Evolutionary conservation across 2,329 filamentous ascomycete genomes (phyloP), one percentile per base, ranked within the genome.

Genomic region (Trichoderma sp.): DNA sequence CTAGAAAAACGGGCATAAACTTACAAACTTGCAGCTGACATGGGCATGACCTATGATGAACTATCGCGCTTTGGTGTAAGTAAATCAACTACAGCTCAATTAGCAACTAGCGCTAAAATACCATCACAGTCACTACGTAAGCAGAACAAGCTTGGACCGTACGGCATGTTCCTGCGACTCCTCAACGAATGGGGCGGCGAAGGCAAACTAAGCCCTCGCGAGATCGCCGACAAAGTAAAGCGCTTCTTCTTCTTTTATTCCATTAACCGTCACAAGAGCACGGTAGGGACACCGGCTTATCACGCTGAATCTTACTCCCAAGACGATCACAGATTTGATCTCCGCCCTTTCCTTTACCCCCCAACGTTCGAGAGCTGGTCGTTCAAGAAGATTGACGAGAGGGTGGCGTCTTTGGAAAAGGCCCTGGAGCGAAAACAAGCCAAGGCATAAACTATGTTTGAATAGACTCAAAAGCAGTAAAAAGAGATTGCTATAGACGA

Each of bases 101-200:
- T 4, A 43, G 16, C 16, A 39, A 43, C 18, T 43, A 43, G 16
- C 39, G 39, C 39, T 43, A 43, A 43, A n/a, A 43, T n/a, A 3
- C 6, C 24, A 16, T 51, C 21, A 54, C 52, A 81, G 4, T 67
- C 73, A 7, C 73, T 83, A 39, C 77, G 81, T 11, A 83, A 83
- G 65, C 78, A 79, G n/a, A 74, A 81, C 46, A 81, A 81, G 59
- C 74, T 82, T 0, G 81, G 81, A 0, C 81, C 81, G 0, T 83
- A 79, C 70, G 76, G 77, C 7, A 77, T 77, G 49, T 83, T 81
- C 72, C 75, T 80, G 30, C 78, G 77, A 14, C 75, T 83, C 39
- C 73, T 82, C 13, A 74, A 77, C 43, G 77, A 81, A 61, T 83
- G 86, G 71, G 74, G 71, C 2, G 61, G 71, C 8, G 75, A 76